A percentile compares a stretch with the other conserved stretches of the same genome.
Evolutionary conservation across 352 stramenopile genomes (phyloP).

Genomic region (Thraustochytrium striatum): DNA sequence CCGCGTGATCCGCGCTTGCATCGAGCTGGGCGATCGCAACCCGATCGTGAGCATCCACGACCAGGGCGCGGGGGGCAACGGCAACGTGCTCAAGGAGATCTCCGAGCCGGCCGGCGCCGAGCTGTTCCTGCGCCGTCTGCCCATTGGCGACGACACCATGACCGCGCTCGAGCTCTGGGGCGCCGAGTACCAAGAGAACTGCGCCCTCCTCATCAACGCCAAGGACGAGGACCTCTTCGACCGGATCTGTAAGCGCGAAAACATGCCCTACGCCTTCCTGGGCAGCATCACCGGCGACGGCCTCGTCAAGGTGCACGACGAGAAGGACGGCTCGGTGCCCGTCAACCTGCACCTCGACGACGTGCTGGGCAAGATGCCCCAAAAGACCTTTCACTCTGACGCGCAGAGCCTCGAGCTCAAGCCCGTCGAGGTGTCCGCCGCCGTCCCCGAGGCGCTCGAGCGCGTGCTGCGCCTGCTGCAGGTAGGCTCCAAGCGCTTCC

Average conservation of each 20-base stretch:
- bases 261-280: constrained; percentile 90
- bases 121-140: constrained; percentile 90
- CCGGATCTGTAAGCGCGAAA: constrained; percentile 91
- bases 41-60: constrained; percentile 99
- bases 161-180: constrained; percentile 98
- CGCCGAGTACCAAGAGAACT: constrained; percentile 99
- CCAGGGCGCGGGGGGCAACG: constrained; percentile 97
- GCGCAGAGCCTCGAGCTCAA: not conserved
- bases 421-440: constrained; percentile 65
- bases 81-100: constrained; percentile 99
- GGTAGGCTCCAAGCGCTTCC: constrained; percentile 95
- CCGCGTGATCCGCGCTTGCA: constrained; percentile 95
- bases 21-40: constrained; percentile 92
- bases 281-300: constrained; percentile 90
- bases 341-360: constrained; percentile 95
- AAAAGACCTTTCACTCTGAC: constrained; percentile 88
- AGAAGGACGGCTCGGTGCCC: constrained; percentile 82
- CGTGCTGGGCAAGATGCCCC: constrained; percentile 97
- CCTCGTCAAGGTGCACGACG: constrained; percentile 92
- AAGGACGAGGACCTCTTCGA: constrained; percentile 83
- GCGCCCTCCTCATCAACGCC: constrained; percentile 87
- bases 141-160: constrained; percentile 94
- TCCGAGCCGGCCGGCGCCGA: constrained; percentile 87
- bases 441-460: constrained; percentile 80
- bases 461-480: constrained; percentile 89